Percentiles rank a stretch among this genome's conserved stretches.
These are phyloP conservation scores for Globisporangium spinosum DNA, from an alignment of 352 stramenopile genomes.

Conservation along the genomic window DNA sequence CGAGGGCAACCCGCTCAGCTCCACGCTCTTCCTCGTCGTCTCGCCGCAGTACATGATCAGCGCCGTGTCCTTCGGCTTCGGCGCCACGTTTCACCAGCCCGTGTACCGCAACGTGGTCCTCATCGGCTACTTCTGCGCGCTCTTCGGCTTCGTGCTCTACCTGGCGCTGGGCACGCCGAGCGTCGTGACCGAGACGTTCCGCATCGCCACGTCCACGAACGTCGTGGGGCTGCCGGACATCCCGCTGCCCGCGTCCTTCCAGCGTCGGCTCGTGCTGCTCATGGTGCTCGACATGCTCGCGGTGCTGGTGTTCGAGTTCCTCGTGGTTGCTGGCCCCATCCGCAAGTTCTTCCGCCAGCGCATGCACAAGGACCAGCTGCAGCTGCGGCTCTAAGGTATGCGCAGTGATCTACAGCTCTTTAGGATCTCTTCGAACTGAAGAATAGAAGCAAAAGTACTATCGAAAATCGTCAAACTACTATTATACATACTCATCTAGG, in stretches of 20 bases:
- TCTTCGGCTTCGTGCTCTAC: slow-evolving; percentile 34
- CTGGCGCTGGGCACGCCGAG: slow-evolving; percentile 38
- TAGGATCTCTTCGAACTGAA: no score
- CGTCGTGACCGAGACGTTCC: slow-evolving; percentile 38
- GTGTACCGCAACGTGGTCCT: slow-evolving; percentile 44
- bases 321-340: slow-evolving; percentile 32
- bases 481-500: no score
- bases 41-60: slow-evolving; percentile 22
- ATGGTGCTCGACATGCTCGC: slow-evolving; percentile 22
- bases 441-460: no score
- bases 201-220: slow-evolving; percentile 49
- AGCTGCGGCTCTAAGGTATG: slow-evolving; percentile 21
- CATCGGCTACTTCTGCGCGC: slow-evolving; percentile 26
- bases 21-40: slow-evolving; percentile 29
- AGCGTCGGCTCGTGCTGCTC: slow-evolving; percentile 21
- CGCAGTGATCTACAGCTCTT: background rate
- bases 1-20: slow-evolving; percentile 26
- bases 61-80: slow-evolving; percentile 33
- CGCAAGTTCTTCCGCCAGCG: slow-evolving; percentile 19
- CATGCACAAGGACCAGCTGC: slow-evolving; percentile 27
- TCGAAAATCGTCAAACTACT: no score
- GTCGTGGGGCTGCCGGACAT: slow-evolving; percentile 44
- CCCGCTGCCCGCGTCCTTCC: slow-evolving; percentile 38
- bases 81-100: slow-evolving; percentile 36
- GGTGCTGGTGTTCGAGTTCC: slow-evolving; percentile 29